phyloP scores from a whole-genome alignment of 176 grass and related monocot species.

The bread wheat (Triticum aestivum) region DNA sequence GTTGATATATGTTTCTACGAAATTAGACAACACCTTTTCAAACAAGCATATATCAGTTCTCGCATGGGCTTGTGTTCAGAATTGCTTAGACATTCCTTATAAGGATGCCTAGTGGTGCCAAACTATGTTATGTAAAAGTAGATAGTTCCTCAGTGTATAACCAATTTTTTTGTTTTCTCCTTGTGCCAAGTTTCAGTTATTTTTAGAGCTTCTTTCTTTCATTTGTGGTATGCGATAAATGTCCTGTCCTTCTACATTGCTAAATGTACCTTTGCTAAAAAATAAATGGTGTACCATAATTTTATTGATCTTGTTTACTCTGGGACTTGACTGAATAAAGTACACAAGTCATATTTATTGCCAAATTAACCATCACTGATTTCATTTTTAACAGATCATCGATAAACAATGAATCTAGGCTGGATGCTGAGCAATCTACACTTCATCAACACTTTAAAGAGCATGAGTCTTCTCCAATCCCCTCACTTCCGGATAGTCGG shows the following conservation, averaged over 20 bases:
- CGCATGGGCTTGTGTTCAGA: neutral
- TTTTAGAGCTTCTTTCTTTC: neutral
- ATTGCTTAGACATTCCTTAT: neutral
- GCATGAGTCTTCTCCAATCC: constrained; percentile 39
- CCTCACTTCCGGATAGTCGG: constrained; percentile 42
- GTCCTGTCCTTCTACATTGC: neutral
- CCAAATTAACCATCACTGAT: neutral
- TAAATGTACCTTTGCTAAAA: neutral
- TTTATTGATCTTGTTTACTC: constrained; percentile 21
- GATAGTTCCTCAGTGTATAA: neutral
- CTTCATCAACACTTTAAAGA: constrained; percentile 50
- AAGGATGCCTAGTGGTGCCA: neutral
- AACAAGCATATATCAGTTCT: neutral
- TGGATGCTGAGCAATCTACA: constrained; percentile 40
- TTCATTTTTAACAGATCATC: constrained; percentile 47
- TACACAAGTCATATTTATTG: constrained; percentile 6
- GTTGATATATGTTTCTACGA: neutral
- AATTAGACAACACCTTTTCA: neutral
- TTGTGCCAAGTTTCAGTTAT: neutral
- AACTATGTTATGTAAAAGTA: neutral
- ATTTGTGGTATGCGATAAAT: constrained; percentile 2
- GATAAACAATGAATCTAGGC: constrained; percentile 33
- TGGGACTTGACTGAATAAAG: constrained; percentile 8
- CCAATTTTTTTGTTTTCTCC: neutral
- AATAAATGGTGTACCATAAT: neutral